These are phyloP conservation scores for Naganishia liquefaciens DNA, from an alignment of 1,284 basidiomycete species.

Conservation along the genomic window DNA sequence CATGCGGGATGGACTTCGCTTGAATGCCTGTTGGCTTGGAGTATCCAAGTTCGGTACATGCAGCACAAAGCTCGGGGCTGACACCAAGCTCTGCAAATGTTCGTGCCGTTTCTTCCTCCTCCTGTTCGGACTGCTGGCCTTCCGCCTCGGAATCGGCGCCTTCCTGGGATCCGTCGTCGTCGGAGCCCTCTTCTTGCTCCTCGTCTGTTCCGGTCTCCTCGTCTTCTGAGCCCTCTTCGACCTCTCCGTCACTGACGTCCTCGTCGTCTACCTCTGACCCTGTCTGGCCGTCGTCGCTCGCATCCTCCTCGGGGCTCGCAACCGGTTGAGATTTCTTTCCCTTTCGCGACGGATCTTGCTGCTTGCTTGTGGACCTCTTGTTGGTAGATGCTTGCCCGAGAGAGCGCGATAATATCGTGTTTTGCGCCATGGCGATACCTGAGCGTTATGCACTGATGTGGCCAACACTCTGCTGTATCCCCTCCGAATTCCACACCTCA, in stretches of 20 bases:
- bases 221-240: background rate
- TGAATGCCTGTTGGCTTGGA: conserved; percentile 92
- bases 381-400: background rate
- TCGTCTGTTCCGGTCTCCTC: background rate
- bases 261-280: background rate
- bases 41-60: conserved; percentile 79
- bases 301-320: background rate
- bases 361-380: background rate
- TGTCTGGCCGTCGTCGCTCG: background rate
- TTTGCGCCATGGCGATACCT: background rate
- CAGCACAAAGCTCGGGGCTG: conserved; percentile 83
- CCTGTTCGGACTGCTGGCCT: background rate
- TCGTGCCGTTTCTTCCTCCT: background rate
- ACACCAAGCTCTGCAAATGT: conserved; percentile 71
- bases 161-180: background rate
- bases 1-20: conserved; percentile 81
- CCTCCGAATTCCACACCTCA: no score
- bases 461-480: background rate
- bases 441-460: background rate
- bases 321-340: background rate
- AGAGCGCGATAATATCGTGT: background rate
- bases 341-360: background rate
- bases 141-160: conserved; percentile 9
- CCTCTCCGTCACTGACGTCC: conserved; percentile 1
- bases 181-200: background rate